These are phyloP conservation scores for Boletus coccyginus DNA, from an alignment of 768 basidiomycete species.

Conservation along the genomic window DNA sequence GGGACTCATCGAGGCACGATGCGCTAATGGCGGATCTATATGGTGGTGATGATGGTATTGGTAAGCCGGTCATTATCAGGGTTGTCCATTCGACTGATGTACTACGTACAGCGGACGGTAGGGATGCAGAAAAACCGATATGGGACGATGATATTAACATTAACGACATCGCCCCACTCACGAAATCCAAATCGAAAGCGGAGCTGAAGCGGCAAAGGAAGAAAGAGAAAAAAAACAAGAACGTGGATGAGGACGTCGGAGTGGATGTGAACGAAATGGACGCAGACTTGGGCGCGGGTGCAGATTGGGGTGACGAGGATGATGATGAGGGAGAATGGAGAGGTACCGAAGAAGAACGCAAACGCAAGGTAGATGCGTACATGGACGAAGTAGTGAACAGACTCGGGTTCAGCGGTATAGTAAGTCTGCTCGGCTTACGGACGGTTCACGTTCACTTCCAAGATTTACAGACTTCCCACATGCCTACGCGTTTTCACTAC, in stretches of 20 bases:
- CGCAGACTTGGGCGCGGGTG: constrained; percentile 54
- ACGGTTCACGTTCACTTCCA: neutral
- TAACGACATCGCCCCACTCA: constrained; percentile 50
- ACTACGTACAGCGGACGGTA: constrained; percentile 27
- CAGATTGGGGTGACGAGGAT: constrained; percentile 30
- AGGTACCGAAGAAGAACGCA: constrained; percentile 89
- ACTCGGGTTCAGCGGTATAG: constrained; percentile 95
- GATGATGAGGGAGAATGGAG: constrained; percentile 69
- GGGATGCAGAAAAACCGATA: constrained; percentile 63
- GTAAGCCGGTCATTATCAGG: constrained; percentile 8
- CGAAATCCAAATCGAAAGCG: constrained; percentile 30
- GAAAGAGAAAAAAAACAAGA: constrained; percentile 39
- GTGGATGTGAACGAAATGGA: constrained; percentile 48
- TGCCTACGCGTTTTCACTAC: constrained; percentile 94
- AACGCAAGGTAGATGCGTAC: constrained; percentile 77
- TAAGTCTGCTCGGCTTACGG: constrained; percentile 36
- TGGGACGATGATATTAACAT: constrained; percentile 94
- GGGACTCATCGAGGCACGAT: constrained; percentile 87
- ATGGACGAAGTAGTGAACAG: constrained; percentile 84
- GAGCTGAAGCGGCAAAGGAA: constrained; percentile 41
- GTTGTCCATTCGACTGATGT: neutral
- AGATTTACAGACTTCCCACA: constrained; percentile 67
- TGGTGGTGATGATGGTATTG: constrained; percentile 45
- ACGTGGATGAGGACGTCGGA: constrained; percentile 45
- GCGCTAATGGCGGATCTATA: constrained; percentile 77